Evolutionary conservation across 257 asterid species (phyloP).

Genomic region (Knoxia roxburghii): DNA sequence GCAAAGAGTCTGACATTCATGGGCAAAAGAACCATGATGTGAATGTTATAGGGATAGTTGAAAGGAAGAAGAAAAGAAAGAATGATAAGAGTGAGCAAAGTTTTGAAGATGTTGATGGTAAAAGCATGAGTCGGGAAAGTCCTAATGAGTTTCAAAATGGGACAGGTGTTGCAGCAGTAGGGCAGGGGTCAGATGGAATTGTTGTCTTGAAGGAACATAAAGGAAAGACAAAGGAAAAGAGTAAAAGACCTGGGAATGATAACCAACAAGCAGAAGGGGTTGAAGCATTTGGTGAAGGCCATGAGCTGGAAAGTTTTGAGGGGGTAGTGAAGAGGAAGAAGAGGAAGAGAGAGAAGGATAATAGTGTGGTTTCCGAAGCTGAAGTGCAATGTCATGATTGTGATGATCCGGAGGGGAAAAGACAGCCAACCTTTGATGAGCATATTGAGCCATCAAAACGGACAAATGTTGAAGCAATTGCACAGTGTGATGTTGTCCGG

Average conservation of each 20-base stretch:
- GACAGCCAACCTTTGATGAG: neutral
- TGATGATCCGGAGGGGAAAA: neutral
- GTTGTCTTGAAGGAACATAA: neutral
- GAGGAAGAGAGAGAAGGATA: conserved; percentile 14
- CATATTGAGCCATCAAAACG: neutral
- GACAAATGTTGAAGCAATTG: neutral
- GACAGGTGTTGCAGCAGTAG: neutral
- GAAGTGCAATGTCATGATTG: neutral
- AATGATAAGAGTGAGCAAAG: neutral
- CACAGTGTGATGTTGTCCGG: neutral
- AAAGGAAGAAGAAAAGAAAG: conserved; percentile 14
- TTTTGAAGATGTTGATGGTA: conserved; percentile 4
- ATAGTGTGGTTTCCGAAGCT: neutral
- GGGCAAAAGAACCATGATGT: neutral
- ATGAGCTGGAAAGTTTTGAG: neutral
- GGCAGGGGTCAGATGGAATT: neutral
- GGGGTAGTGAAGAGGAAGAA: conserved; percentile 13
- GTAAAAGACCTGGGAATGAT: neutral
- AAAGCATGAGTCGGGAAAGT: neutral
- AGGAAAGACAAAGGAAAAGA: conserved; percentile 13
- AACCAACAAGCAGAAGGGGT: neutral
- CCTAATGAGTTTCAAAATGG: conserved; percentile 1
- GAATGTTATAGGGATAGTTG: conserved; percentile 6
- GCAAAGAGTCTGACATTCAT: neutral
- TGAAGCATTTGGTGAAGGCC: neutral